phyloP scores from a whole-genome alignment of 2,329 filamentous ascomycete species.

The Pyricularia grisea region DNA sequence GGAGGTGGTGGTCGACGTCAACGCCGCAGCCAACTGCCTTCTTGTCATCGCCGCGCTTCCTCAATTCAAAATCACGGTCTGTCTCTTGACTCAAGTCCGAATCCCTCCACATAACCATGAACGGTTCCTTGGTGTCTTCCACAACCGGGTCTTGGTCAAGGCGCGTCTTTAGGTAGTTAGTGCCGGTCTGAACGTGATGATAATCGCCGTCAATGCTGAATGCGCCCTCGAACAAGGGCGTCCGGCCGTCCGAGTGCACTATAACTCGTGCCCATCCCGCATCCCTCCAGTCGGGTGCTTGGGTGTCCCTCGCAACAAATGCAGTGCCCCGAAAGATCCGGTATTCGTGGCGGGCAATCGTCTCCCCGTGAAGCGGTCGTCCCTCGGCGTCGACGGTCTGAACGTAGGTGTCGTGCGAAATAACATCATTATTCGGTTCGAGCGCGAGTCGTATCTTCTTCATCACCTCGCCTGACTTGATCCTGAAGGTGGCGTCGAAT shows the following conservation, averaged over 20 bases:
- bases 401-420: conserved; percentile 66
- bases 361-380: conserved; percentile 45
- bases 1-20: conserved; percentile 28
- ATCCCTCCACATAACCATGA: conserved; percentile 87
- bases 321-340: conserved; percentile 76
- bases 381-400: conserved; percentile 67
- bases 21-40: conserved; percentile 1
- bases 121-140: conserved; percentile 49
- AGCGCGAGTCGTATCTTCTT: conserved; percentile 70
- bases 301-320: conserved; percentile 54
- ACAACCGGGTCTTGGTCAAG: conserved; percentile 62
- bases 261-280: conserved; percentile 82
- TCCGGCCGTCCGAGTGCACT: conserved; percentile 63
- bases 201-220: conserved; percentile 75
- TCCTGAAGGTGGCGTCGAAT: conserved; percentile 76
- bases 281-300: conserved; percentile 59
- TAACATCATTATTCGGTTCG: conserved; percentile 84
- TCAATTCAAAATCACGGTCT: conserved; percentile 42
- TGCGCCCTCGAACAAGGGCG: conserved; percentile 84
- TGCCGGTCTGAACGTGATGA: conserved; percentile 74
- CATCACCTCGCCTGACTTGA: conserved; percentile 55
- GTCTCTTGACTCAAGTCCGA: conserved; percentile 58
- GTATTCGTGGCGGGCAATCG: conserved; percentile 63
- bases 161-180: conserved; percentile 64
- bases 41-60: conserved; percentile 30